phyloP scores from a whole-genome alignment of 768 basidiomycete genomes.

The Lanmaoa pseudosensibilis region DNA sequence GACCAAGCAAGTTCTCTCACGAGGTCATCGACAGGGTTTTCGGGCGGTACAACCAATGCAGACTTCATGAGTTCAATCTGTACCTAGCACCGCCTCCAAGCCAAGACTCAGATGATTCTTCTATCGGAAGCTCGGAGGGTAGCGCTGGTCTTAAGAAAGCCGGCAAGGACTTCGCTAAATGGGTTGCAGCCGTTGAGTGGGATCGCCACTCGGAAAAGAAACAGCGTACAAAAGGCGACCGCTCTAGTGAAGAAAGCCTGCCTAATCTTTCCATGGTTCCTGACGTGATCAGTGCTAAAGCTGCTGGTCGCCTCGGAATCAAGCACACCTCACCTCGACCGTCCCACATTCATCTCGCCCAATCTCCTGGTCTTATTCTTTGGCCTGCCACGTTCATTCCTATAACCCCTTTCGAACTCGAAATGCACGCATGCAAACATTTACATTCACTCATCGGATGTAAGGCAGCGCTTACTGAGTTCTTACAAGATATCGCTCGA shows the following conservation, averaged over 20 bases:
- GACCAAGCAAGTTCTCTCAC: constrained; percentile 51
- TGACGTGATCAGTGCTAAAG: constrained; percentile 36
- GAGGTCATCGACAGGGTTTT: constrained; percentile 49
- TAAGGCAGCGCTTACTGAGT: constrained; percentile 56
- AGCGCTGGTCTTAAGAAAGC: constrained; percentile 28
- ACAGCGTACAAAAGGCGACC: constrained; percentile 21
- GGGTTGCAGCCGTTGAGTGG: constrained; percentile 39
- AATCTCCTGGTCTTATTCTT: constrained; percentile 64
- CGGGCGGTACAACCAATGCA: constrained; percentile 45
- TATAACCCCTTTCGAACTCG: constrained; percentile 56
- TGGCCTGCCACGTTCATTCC: constrained; percentile 61
- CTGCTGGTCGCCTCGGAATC: constrained; percentile 40
- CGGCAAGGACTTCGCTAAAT: constrained; percentile 35
- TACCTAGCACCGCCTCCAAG: constrained; percentile 51
- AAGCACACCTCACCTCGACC: constrained; percentile 14
- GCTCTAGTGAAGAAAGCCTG: constrained; percentile 29
- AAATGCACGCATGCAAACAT: constrained; percentile 74
- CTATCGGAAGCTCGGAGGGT: constrained; percentile 28
- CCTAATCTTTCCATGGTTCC: constrained; percentile 24
- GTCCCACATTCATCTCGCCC: constrained; percentile 36
- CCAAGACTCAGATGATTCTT: constrained; percentile 21
- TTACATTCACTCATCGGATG: constrained; percentile 65
- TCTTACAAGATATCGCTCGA: constrained; percentile 38
- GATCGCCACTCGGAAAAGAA: constrained; percentile 32
- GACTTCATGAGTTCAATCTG: constrained; percentile 50